Base-by-base conservation (phyloP, 805 yeast genomes). In the Candida patagonica region DNA sequence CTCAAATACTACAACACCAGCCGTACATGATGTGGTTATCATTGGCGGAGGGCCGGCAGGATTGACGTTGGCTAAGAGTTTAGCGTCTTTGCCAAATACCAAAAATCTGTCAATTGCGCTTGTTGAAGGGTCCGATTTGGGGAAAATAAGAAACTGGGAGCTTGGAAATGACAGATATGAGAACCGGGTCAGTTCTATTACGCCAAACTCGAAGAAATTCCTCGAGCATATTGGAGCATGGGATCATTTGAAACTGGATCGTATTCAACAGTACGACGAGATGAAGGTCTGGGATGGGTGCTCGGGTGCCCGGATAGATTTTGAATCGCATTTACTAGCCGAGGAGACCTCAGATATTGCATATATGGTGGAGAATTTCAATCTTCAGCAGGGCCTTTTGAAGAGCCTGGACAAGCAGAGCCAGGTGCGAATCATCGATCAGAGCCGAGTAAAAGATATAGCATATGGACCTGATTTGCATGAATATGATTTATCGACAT, bases 11-110 rank as follows among this genome's bases (percentile, higher is more conserved):
- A 29, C 13, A 29, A 29, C 23, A 8, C 21, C 40, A 13, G 26
- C 13, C 6, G 22, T 15, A 12, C 35, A 46, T 22, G 96, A 89
- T 59, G 74, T 92, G 16, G 78, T 85, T 6, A 82, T 92, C 40
- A 82, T 92, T 26, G 98, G 98, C 26, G 97, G 94, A 6, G 98
- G 98, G 0, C 96, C 97, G 1, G 97, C 97, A 1, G 98, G 98
- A 0, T 63, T 92, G 42, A 80, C 95, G 1, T 63, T 92, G 26
- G 78, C 92, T 4, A 73, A 95, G 0, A 94, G 94, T 0, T 61
- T 89, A 42, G 52, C 83, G 56, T 68, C 70, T 48, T 79, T 87
- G 1, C 76, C 80, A 2, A 57, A 68, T 16, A 73, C 95, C 3
- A 65, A 62, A 22, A 65, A 73, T 37, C 68, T 86, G 32, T 67